Base-by-base conservation (phyloP, 257 asterid species). In the Asclepias syriaca region DNA sequence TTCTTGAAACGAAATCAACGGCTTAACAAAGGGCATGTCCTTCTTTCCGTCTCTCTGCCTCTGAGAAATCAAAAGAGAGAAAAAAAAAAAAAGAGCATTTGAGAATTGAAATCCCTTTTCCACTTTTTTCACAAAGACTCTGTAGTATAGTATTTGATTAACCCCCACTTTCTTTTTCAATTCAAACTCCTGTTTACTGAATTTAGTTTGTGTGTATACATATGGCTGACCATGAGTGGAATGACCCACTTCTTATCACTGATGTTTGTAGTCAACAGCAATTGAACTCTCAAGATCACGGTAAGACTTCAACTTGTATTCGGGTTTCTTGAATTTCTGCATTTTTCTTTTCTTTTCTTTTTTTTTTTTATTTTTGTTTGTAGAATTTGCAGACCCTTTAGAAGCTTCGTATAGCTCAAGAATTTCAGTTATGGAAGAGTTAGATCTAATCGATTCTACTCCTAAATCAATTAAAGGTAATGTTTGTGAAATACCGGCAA, bases 241-340 rank as follows among this genome's bases (percentile, higher is more conserved):
- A 80, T 70, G 92, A 87, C 85, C 95, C 95, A 75, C 89, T 91
- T 84, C 92, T 85, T 75, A 76, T 88, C 74, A 88, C 97, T 21
- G 96, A 88, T 66, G 93, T 72, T 84, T 84, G 86, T 72, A 74
- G 77, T 63, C 90, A 81, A 61, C 82, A 76, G 70, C 75, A 74
- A n/a, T 68, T 43, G 34, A 71, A 63, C 66, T 65, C 77, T 68
- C 79, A 73, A 81, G 69, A 76, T 61, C 84, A 58, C 65, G 24
- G 90, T 90, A 80, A 73, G 84, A 32, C 2, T 53, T 73, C 57
- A 6, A 48, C 64, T 10, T 4, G 15, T 12, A 6, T 49, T 45
- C 43, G 40, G 22, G 51, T 54, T 74, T 61, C 65, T 58, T 46
- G 58, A 55, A 22, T 18, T 55, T 51, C 8, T 5, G 34, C 34